Conservation (phyloP, 768 basidiomycete species). For the Leccinum disarticulatum region DNA sequence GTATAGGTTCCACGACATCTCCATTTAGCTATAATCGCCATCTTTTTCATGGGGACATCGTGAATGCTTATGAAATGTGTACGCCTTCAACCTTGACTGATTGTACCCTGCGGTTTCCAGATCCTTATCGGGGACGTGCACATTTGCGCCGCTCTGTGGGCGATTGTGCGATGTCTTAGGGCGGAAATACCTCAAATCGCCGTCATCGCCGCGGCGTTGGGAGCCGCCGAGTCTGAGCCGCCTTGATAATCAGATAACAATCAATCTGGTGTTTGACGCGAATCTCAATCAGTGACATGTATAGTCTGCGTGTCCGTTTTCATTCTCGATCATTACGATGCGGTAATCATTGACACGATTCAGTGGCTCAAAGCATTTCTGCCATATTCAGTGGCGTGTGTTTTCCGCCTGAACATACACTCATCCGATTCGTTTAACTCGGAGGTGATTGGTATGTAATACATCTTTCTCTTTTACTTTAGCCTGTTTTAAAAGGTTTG, state of each 20-base stretch:
- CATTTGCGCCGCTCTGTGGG: conserved; percentile 81
- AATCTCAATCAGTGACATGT: conserved; percentile 80
- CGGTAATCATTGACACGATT: conserved; percentile 15
- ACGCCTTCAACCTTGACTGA: not conserved
- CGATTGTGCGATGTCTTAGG: conserved; percentile 75
- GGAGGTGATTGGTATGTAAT: conserved; percentile 57
- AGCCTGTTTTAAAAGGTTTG: conserved; percentile 44
- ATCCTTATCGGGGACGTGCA: conserved; percentile 75
- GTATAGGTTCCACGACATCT: conserved; percentile 38
- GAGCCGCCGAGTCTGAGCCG: conserved; percentile 46
- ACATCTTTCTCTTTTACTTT: not conserved
- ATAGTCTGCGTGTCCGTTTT: conserved; percentile 60
- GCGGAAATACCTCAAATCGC: conserved; percentile 61
- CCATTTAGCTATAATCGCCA: conserved; percentile 9
- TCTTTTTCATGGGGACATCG: conserved; percentile 53
- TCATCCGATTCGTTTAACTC: conserved; percentile 40
- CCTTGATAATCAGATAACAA: not conserved
- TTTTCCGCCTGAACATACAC: conserved; percentile 1
- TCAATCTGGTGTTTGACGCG: conserved; percentile 22
- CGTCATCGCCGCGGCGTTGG: conserved; percentile 56
- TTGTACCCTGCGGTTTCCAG: conserved; percentile 32
- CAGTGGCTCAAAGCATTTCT: conserved; percentile 68
- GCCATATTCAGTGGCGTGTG: conserved; percentile 66
- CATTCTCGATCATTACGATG: conserved; percentile 5
- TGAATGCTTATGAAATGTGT: conserved; percentile 32